A percentile compares a stretch with the other conserved stretches of the same genome.
Conservation (phyloP, 2,329 filamentous ascomycete species). For the Trichoderma koningii region DNA sequence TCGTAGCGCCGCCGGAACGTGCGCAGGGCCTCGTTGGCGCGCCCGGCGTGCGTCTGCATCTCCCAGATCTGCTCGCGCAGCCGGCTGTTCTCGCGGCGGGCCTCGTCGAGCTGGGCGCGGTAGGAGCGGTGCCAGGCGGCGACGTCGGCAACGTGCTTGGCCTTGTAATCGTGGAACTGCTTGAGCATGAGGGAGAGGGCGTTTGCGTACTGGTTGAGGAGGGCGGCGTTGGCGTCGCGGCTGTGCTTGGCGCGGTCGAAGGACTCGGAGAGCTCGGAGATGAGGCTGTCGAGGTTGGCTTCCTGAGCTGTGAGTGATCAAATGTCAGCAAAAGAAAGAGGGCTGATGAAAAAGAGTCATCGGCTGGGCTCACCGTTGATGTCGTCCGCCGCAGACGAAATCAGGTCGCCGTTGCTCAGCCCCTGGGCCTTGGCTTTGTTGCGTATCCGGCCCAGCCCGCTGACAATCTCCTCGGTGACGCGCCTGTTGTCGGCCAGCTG, state of each 20-base stretch:
- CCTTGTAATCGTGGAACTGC: constrained; percentile 68
- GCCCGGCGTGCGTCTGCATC: constrained; percentile 62
- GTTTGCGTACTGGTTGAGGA: constrained; percentile 60
- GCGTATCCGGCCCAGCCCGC: constrained; percentile 63
- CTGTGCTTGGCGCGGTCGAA: constrained; percentile 63
- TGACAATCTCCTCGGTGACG: constrained; percentile 64
- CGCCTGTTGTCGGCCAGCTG: constrained; percentile 63
- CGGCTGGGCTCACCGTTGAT: constrained; percentile 51
- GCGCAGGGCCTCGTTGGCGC: constrained; percentile 60
- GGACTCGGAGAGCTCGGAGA: constrained; percentile 62
- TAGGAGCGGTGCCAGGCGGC: constrained; percentile 67
- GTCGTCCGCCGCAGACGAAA: constrained; percentile 57
- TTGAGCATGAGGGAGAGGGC: constrained; percentile 60
- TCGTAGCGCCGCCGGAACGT: constrained; percentile 59
- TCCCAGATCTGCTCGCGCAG: constrained; percentile 68
- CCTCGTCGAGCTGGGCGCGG: constrained; percentile 64
- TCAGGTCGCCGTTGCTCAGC: constrained; percentile 60
- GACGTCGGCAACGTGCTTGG: constrained; percentile 62
- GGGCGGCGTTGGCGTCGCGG: constrained; percentile 61
- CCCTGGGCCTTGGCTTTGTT: constrained; percentile 55
- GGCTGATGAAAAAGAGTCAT: background rate
- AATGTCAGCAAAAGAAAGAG: background rate
- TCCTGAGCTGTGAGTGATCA: constrained; percentile 51
- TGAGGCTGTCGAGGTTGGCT: constrained; percentile 60
- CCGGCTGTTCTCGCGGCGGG: constrained; percentile 63